Evolutionary conservation across 495 filamentous ascomycete species (phyloP), one percentile per base, ranked within the genome.

Genomic region (Neohortaea acidophila): DNA sequence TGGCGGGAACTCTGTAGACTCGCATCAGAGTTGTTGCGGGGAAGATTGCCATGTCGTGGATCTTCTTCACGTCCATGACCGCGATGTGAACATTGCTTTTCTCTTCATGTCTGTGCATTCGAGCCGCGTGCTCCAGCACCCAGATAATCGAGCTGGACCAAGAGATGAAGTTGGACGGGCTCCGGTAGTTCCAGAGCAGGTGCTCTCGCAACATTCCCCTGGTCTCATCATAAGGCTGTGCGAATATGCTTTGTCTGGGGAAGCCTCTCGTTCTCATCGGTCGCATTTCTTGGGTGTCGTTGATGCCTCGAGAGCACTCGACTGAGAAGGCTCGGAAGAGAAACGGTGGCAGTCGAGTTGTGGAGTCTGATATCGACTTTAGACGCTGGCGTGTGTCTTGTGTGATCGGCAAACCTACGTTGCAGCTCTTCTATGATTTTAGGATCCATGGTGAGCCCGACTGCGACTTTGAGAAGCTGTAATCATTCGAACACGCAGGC

Each of bases 1-100:
- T n/a, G n/a, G n/a, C n/a, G n/a, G n/a, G n/a, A n/a, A n/a, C n/a
- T n/a, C n/a, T n/a, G n/a, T n/a, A n/a, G n/a, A n/a, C n/a, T n/a
- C n/a, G n/a, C n/a, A n/a, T n/a, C n/a, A n/a, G n/a, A n/a, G n/a
- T n/a, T n/a, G n/a, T n/a, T n/a, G n/a, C n/a, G n/a, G n/a, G n/a
- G n/a, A n/a, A n/a, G n/a, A n/a, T n/a, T n/a, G n/a, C n/a, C n/a
- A n/a, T n/a, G n/a, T n/a, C n/a, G n/a, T n/a, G n/a, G n/a, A n/a
- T n/a, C n/a, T n/a, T n/a, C n/a, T n/a, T n/a, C n/a, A n/a, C n/a
- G 25, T 39, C 37, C 19, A 39, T 24, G 7, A 39, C 37, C 14
- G 29, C 29, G 37, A 39, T 30, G 4, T 30, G 37, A 19, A 39
- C 15, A 15, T 39, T 21, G 3, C 5, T 30, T 9, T 23, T 11